phyloP scores from a whole-genome alignment of 116 monocot species.

The Zostera marina region DNA sequence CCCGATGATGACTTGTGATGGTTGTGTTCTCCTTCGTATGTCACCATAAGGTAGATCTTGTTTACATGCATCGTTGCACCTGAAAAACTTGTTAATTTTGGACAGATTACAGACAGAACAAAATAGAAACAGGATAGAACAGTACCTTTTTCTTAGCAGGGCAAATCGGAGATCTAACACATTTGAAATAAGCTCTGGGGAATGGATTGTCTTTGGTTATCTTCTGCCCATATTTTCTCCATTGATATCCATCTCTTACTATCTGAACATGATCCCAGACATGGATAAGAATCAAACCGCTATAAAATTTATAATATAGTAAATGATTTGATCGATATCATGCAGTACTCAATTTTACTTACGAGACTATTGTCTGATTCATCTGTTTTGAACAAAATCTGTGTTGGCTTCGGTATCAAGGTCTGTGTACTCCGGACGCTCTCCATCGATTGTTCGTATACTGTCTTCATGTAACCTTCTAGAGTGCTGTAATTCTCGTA shows the following conservation, averaged over 20 bases:
- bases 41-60: slow-evolving; percentile 24
- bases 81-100: slow-evolving; percentile 6
- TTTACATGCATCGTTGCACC: slow-evolving; percentile 39
- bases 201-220: slow-evolving; percentile 24
- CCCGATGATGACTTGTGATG: slow-evolving; percentile 4
- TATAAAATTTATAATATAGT: too few relatives aligned
- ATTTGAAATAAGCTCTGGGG: slow-evolving; percentile 25
- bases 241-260: slow-evolving; percentile 23
- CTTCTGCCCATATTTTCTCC: slow-evolving; percentile 33
- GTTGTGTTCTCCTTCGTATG: slow-evolving; percentile 60
- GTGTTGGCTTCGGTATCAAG: not conserved
- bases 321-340: too few relatives aligned
- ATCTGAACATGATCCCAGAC: slow-evolving; percentile 5
- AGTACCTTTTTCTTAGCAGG: slow-evolving; percentile 28
- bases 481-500: slow-evolving; percentile 3
- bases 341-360: too few relatives aligned
- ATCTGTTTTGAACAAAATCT: slow-evolving; percentile 12
- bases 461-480: not conserved
- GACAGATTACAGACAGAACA: too few relatives aligned
- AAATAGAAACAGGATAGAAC: too few relatives aligned
- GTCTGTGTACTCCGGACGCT: not conserved
- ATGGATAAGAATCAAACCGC: too few relatives aligned
- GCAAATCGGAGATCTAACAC: slow-evolving; percentile 14
- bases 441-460: not conserved
- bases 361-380: slow-evolving; percentile 1